phyloP scores from a whole-genome alignment of 176 grass and related monocot genomes.

The Pharus latifolius region DNA sequence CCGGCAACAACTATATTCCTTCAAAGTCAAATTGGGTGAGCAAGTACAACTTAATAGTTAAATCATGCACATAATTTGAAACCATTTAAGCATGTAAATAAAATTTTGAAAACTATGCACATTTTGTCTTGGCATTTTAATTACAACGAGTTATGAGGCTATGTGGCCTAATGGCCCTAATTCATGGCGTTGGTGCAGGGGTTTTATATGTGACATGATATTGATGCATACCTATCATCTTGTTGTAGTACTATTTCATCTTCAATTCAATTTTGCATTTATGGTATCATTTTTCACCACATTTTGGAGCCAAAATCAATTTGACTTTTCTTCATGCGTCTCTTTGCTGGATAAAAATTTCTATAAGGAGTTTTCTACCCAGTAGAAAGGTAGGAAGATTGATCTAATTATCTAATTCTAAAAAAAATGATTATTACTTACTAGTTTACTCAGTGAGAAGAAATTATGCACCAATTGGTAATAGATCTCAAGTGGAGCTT shows the following conservation, averaged over 20 bases:
- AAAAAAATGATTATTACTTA: too few relatives aligned
- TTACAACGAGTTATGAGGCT: background rate
- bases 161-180: background rate
- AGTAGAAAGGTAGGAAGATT: too few relatives aligned
- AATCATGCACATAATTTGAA: background rate
- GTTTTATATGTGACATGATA: background rate
- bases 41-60: background rate
- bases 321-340: too few relatives aligned
- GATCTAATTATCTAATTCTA: too few relatives aligned
- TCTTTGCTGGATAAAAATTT: too few relatives aligned
- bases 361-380: too few relatives aligned
- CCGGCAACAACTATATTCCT: constrained; percentile 17
- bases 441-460: too few relatives aligned
- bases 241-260: background rate
- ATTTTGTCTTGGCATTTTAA: background rate
- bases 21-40: constrained; percentile 22
- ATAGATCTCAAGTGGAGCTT: too few relatives aligned
- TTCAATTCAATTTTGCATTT: background rate
- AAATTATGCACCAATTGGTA: too few relatives aligned
- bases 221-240: background rate
- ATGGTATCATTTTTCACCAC: background rate
- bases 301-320: background rate
- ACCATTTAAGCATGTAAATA: background rate
- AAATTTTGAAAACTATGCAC: background rate
- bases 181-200: background rate